A percentile compares a stretch with the other conserved stretches of the same genome.
These are phyloP conservation scores for Aspergillus versicolor DNA, from an alignment of 2,329 filamentous ascomycete genomes.

Conservation along the genomic window DNA sequence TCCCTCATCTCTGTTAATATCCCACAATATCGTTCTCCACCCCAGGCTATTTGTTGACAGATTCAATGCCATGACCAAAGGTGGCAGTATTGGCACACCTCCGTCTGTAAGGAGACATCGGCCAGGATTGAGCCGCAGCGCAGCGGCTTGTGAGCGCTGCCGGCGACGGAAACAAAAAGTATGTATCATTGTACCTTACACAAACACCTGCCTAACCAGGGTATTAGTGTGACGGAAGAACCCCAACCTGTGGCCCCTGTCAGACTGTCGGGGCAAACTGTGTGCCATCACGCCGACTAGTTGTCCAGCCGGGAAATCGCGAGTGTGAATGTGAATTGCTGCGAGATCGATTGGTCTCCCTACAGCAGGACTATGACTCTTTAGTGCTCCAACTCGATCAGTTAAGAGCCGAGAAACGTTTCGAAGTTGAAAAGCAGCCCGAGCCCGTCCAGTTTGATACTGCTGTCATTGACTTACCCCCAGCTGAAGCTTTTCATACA, in stretches of 20 bases:
- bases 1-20: background rate
- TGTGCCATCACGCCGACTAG: constrained; percentile 2
- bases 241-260: constrained; percentile 4
- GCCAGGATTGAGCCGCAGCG: constrained; percentile 25
- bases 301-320: background rate
- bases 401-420: background rate
- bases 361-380: background rate
- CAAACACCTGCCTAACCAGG: background rate
- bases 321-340: constrained; percentile 6
- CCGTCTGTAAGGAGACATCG: constrained; percentile 14
- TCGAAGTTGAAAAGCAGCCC: background rate
- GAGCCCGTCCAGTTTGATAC: background rate
- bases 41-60: background rate
- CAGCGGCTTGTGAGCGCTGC: constrained; percentile 21
- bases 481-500: background rate
- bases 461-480: background rate
- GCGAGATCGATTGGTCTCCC: background rate
- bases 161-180: constrained; percentile 15
- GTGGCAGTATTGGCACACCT: background rate
- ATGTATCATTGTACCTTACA: background rate
- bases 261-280: background rate
- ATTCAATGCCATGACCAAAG: background rate
- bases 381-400: background rate
- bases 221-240: constrained; percentile 1
- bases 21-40: too few species aligned